Base-by-base conservation (phyloP, 192 early-diverging fungal genomes). In the Chytriomyces confervae region DNA sequence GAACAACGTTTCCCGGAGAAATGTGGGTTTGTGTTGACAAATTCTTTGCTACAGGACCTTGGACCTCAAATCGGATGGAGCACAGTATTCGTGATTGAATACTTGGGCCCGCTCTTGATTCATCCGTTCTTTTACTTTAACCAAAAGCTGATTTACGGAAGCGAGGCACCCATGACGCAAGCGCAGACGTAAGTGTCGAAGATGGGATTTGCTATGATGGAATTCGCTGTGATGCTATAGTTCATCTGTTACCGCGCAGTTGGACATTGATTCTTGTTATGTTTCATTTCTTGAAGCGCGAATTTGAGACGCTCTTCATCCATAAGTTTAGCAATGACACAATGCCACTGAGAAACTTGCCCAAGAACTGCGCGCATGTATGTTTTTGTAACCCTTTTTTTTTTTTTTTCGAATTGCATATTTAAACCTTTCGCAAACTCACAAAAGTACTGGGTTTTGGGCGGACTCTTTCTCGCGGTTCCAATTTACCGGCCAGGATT, bases 51-150 rank as follows among this genome's bases (percentile, higher is more conserved):
- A 9, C 50, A 72, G 63, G 75, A 77, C 66, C 50, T 77, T 46
- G 92, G 95, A 9, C 94, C 94, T 16, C 97, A 98, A 83, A 92
- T 97, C 72, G 92, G 95, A 71, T 98, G 97, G 97, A 87, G 88
- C 66, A 94, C 93, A 18, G 96, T 97, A 60, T 98, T 97, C 78
- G 84, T 95, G 77, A 90, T 97, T 69, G 97, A 98, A 83, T 98
- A 98, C 65, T 77, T 91, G 51, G 97, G 97, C 50, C 97, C 97
- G 27, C 78, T 98, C 67, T 50, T 95, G 45, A 88, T 97, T 78
- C 95, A 98, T 70, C 90, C 92, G 47, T 76, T 98, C 45, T 87
- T 96, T 76, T 98, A 94, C 90, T 91, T 90, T 78, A 84, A 91
- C 46, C 87, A 87, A 20, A 80, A 77, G 18, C 44, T 91, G 50